A percentile compares a stretch with the other conserved stretches of the same genome.
phyloP scores from a whole-genome alignment of 202 grass and related monocot species.

The Schoenoplectus tabernaemontani region DNA sequence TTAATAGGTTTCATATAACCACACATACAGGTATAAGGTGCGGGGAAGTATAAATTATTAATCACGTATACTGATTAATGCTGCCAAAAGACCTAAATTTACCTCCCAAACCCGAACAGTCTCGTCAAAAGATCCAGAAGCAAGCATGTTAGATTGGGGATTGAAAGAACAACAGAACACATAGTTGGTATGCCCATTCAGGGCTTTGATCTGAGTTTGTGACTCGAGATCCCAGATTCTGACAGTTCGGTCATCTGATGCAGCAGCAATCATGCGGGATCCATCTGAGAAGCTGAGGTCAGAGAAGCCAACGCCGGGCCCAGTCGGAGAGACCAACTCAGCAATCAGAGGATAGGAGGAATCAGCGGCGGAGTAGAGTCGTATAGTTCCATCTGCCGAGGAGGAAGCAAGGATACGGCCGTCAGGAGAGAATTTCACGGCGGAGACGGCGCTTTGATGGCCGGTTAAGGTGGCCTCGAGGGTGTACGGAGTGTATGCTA shows the following conservation, averaged over 20 bases:
- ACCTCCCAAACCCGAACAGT: slow-evolving; percentile 91
- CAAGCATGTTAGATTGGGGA: slow-evolving; percentile 69
- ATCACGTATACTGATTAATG: background rate
- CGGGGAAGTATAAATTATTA: background rate
- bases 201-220: slow-evolving; percentile 56
- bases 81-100: background rate
- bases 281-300: slow-evolving; percentile 87
- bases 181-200: slow-evolving; percentile 86
- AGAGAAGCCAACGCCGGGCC: slow-evolving; percentile 54
- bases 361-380: slow-evolving; percentile 53
- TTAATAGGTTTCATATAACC: background rate
- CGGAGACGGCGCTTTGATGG: slow-evolving; percentile 57
- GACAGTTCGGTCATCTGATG: slow-evolving; percentile 77
- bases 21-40: background rate
- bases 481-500: slow-evolving; percentile 37
- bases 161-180: slow-evolving; percentile 84
- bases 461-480: slow-evolving; percentile 49
- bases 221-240: slow-evolving; percentile 81
- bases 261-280: slow-evolving; percentile 61
- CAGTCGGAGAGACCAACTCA: slow-evolving; percentile 33
- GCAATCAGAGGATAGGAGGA: slow-evolving; percentile 32
- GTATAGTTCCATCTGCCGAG: slow-evolving; percentile 73
- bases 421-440: slow-evolving; percentile 86
- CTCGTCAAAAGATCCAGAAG: slow-evolving; percentile 93
- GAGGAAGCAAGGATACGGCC: slow-evolving; percentile 75